Conservation (phyloP, 768 basidiomycete species). For the Thelephora aurantiotincta region DNA sequence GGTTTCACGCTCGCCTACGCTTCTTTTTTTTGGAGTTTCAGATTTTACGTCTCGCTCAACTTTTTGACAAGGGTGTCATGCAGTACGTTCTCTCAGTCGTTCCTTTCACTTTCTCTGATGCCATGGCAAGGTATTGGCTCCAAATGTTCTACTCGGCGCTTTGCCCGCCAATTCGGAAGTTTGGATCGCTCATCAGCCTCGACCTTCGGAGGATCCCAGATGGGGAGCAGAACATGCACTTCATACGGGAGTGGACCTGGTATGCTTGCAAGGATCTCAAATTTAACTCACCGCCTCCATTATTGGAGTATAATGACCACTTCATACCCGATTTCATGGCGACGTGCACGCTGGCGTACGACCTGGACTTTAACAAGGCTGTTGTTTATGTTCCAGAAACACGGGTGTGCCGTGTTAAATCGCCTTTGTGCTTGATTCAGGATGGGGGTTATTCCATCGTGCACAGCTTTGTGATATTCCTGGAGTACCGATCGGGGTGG, state of each 20-base stretch:
- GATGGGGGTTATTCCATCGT: too few species aligned
- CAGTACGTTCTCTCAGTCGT: background rate
- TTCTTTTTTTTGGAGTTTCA: slow-evolving; percentile 35
- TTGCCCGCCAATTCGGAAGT: slow-evolving; percentile 28
- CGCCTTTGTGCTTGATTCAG: too few species aligned
- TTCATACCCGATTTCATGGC: too few species aligned
- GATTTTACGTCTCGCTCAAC: slow-evolving; percentile 19
- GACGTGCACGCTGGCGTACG: too few species aligned
- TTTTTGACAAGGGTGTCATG: slow-evolving; percentile 1
- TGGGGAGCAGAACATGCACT: slow-evolving; percentile 19
- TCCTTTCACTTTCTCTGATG: background rate
- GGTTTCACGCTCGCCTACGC: slow-evolving; percentile 28
- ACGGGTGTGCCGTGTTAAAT: too few species aligned
- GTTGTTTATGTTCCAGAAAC: too few species aligned
- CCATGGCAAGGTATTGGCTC: slow-evolving; percentile 27
- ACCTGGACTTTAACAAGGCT: too few species aligned
- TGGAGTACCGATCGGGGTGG: too few species aligned
- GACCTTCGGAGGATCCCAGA: slow-evolving; percentile 24
- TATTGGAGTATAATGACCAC: too few species aligned
- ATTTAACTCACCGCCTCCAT: too few species aligned
- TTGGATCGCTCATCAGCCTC: slow-evolving; percentile 29
- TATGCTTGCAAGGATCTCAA: slow-evolving; percentile 10
- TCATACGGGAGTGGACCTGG: slow-evolving; percentile 32
- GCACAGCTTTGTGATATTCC: too few species aligned
- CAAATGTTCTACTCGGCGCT: slow-evolving; percentile 32